Conservation (phyloP, 1,284 basidiomycete genomes). For the Tilletia setariae region DNA sequence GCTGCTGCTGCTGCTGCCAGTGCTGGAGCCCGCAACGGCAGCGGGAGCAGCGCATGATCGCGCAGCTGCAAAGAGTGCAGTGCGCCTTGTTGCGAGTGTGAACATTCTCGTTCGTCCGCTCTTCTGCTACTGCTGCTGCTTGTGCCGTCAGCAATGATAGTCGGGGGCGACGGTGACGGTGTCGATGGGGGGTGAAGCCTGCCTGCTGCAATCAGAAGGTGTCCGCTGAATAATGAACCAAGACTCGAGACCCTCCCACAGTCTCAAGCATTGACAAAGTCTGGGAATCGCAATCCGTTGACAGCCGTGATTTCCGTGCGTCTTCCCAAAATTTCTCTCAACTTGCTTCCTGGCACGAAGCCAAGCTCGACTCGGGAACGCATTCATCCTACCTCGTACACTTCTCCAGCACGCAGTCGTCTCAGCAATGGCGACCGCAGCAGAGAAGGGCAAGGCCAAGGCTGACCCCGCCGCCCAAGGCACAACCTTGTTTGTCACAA, state of each 20-base stretch:
- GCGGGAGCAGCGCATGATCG: no score
- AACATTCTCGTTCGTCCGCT: neutral
- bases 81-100: neutral
- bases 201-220: no score
- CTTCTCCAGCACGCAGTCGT: neutral
- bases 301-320: no score
- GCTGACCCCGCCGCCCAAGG: neutral
- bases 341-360: no score
- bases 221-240: no score
- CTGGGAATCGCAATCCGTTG: no score
- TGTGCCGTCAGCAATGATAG: neutral
- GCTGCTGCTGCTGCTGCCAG: neutral
- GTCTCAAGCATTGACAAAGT: no score
- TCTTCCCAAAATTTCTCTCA: no score
- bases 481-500: slow-evolving; percentile 56
- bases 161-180: neutral
- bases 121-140: no score
- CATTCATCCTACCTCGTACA: neutral
- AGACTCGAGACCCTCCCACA: no score
- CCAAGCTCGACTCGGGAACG: no score
- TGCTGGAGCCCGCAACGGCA: neutral
- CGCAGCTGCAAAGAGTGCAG: neutral
- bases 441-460: neutral
- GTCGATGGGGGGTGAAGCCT: no score
- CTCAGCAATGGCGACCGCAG: neutral